Evolutionary conservation across 2,329 filamentous ascomycete species (phyloP), one percentile per base, ranked within the genome.

Genomic region (Sporothrix dimorphospora): DNA sequence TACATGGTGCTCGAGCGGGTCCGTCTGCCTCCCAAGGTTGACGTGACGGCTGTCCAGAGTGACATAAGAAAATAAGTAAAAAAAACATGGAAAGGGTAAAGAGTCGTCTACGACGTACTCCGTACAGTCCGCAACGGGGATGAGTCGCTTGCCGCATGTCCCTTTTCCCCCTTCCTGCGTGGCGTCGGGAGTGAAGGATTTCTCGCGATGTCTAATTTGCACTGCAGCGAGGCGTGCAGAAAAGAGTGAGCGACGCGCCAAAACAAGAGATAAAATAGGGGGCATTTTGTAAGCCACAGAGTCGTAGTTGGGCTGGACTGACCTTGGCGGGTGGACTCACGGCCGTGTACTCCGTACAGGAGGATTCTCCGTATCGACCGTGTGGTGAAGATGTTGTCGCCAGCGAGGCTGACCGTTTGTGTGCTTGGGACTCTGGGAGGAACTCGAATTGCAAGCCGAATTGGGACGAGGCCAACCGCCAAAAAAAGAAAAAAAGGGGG

Each of bases 401-500:
- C 51, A 34, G 53, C 53, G 53, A 57, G 53, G 53, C 53, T 34
- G 27, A 57, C 53, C 27, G 53, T 57, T 30, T 34, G 53, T 57
- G 53, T 53, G 21, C 24, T 27, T 16, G 24, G 21, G 24, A 16
- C 30, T 30, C 24, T 47, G 45, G 45, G 24, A 16, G 12, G 7
- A 8, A 2, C 53, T 57, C 53, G 53, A 57, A 57, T 57, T 57
- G 53, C 53, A 57, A 57, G 27, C 53, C 53, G 5, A 57, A 57
- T 57, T 57, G 53, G 53, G 53, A 57, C 53, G 53, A 57, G 53
- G 53, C 53, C 53, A 57, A 57, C 53, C 27, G 27, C 27, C 27
- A 21, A 53, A 53, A 27, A 27, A 27, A 21, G 24, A 57, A 57
- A 57, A 57, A 47, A 47, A 14, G 53, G 27, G 14, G 27, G 53